Evolutionary conservation across 164 flowering plant species (phyloP), one percentile per base, ranked within the genome.

Genomic region (Vitis labrusca): DNA sequence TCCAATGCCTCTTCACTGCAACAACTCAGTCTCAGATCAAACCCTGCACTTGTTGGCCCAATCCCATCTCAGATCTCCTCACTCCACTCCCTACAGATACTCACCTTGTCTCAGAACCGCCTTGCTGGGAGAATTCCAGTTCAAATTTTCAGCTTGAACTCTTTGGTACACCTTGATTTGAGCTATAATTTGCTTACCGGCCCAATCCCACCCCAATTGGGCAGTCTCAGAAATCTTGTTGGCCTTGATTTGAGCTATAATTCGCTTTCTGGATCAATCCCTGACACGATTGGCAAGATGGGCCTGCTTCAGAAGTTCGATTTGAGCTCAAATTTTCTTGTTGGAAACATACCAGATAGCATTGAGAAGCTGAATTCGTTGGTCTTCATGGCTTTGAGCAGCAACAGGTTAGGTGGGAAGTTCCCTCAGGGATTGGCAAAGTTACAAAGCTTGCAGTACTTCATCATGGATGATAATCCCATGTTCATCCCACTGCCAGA

Each of bases 181-280:
- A 89, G 95, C 88, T 93, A 90, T 67, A 93, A 93, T 57, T 59
- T 69, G 61, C 85, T 93, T 65, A 73, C 78, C 8, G 95, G 91
- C 7, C 27, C 71, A 13, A 72, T 91, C n/a, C 92, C 98, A 17
- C 11, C 17, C 64, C 85, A 87, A 65, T 10, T 93, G 52, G 93
- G 94, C 48, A 85, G 65, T 61, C 87, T 93, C 48, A 81, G 47
- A 70, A 86, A 71, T 77, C 86, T 93, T 55, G 79, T 60, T 12
- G 93, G 90, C 11, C 88, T 93, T 56, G 98, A 93, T 65, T 73
- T 91, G 76, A 91, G 94, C 90, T 93, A 88, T 59, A 93, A 91
- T 73, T 72, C 78, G n/a, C 81, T 93, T 12, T 59, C 80, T 2
- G 92, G 92, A 0, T 1, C 65, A 1, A 82, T 93, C 62, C 98